Evolutionary conservation across 2,329 filamentous ascomycete species (phyloP).

Genomic region (Sarocladiaceae sp.): DNA sequence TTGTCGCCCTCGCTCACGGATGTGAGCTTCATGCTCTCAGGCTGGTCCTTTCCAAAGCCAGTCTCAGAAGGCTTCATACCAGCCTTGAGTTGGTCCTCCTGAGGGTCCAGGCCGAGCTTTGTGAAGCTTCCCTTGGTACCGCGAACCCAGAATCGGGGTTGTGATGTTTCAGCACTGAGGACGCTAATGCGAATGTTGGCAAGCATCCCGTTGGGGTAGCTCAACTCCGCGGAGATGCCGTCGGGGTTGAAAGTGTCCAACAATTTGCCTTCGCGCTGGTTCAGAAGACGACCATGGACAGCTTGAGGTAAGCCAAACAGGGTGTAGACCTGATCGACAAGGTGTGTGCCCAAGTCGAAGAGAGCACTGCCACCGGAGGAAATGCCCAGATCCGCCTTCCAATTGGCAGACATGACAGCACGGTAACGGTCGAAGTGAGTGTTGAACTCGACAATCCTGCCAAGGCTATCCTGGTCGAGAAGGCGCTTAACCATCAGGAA

Average conservation of each 20-base stretch:
- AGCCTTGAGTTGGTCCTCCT: slow-evolving; percentile 68
- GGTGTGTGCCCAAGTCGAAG: slow-evolving; percentile 72
- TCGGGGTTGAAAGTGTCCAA: slow-evolving; percentile 49
- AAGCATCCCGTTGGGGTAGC: slow-evolving; percentile 59
- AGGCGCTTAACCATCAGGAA: slow-evolving; percentile 67
- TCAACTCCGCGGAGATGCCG: slow-evolving; percentile 59
- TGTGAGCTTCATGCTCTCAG: slow-evolving; percentile 55
- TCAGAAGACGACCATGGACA: slow-evolving; percentile 65
- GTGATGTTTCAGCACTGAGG: slow-evolving; percentile 63
- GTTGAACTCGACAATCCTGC: slow-evolving; percentile 72
- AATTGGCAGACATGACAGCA: slow-evolving; percentile 52
- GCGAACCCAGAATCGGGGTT: slow-evolving; percentile 73
- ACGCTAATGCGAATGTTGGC: slow-evolving; percentile 67
- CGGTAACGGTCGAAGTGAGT: slow-evolving; percentile 77
- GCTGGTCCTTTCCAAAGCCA: slow-evolving; percentile 61
- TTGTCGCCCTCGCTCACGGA: slow-evolving; percentile 48
- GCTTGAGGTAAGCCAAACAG: slow-evolving; percentile 65
- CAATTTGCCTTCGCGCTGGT: slow-evolving; percentile 49
- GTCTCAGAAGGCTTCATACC: slow-evolving; percentile 58
- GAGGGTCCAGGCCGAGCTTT: slow-evolving; percentile 67
- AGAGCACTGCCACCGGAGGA: slow-evolving; percentile 61
- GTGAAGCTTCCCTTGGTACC: slow-evolving; percentile 71
- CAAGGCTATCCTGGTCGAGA: slow-evolving; percentile 54
- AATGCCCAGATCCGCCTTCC: slow-evolving; percentile 62
- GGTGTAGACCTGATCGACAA: slow-evolving; percentile 70